Percentiles rank a stretch among this genome's conserved stretches.
Evolutionary conservation across 2,329 filamentous ascomycete species (phyloP).

Genomic region (Cladosporium sp.): DNA sequence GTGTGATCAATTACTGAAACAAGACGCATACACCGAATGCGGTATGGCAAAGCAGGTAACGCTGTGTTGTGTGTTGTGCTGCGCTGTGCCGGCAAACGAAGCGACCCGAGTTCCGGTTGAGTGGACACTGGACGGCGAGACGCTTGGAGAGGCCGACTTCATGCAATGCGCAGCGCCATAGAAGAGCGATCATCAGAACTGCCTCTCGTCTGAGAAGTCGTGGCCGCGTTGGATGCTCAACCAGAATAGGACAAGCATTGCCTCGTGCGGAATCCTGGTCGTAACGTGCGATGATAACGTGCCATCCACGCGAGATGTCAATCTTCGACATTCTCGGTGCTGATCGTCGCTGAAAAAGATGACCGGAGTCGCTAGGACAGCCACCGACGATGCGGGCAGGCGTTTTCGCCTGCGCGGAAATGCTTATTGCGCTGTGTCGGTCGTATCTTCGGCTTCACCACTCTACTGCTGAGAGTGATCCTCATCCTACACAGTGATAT

Average conservation of each 20-base stretch:
- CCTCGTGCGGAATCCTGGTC: conserved; percentile 14
- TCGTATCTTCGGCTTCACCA: conserved; percentile 3
- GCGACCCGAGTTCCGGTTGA: conserved; percentile 6
- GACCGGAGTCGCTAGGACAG: not conserved
- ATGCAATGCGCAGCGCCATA: not conserved
- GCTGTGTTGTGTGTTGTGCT: too few species aligned
- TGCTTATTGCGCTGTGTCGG: not conserved
- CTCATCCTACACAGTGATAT: not conserved
- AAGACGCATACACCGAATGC: not conserved
- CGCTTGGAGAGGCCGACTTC: not conserved
- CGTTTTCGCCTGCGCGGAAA: not conserved
- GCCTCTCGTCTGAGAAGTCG: not conserved
- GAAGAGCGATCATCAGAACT: not conserved
- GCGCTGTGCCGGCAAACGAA: conserved; percentile 4
- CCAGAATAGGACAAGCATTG: conserved; percentile 3
- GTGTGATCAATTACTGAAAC: not conserved
- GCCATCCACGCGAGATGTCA: conserved; percentile 12
- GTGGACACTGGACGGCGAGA: not conserved
- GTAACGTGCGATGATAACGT: conserved; percentile 15
- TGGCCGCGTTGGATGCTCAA: not conserved
- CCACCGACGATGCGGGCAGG: not conserved
- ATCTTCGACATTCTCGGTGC: conserved; percentile 12
- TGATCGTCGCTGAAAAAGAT: conserved; percentile 5
- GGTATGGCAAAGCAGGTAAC: not conserved
- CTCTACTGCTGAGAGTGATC: too few species aligned